Conservation (phyloP, 352 stramenopile genomes). For the Plasmopara halstedii region DNA sequence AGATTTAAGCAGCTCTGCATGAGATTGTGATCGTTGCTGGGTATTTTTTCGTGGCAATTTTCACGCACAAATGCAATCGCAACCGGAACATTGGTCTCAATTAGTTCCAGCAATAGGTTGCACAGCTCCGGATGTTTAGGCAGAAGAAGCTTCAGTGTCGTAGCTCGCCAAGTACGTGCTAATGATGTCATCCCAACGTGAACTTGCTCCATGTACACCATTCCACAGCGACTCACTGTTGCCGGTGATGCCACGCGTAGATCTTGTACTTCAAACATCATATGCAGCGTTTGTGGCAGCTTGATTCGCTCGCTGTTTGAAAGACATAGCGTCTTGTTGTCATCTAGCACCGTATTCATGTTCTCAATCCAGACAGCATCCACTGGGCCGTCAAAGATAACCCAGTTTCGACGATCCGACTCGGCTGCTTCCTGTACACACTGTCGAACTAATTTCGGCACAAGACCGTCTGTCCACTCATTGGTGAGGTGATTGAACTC, state of each 20-base stretch:
- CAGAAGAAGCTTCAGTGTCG: constrained; percentile 63
- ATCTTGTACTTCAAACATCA: constrained; percentile 92
- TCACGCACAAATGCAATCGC: constrained; percentile 85
- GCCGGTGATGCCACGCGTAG: constrained; percentile 82
- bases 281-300: constrained; percentile 78
- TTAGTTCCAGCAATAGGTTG: constrained; percentile 59
- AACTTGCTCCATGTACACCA: constrained; percentile 91
- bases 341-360: constrained; percentile 87
- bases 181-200: constrained; percentile 73
- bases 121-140: constrained; percentile 42
- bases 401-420: constrained; percentile 84
- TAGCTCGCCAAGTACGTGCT: constrained; percentile 67
- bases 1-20: constrained; percentile 87
- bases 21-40: constrained; percentile 83
- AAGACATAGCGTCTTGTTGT: constrained; percentile 84
- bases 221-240: constrained; percentile 85
- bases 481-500: constrained; percentile 93
- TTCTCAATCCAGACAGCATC: constrained; percentile 93
- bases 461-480: constrained; percentile 91
- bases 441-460: constrained; percentile 89
- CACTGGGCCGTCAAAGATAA: constrained; percentile 87
- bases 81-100: constrained; percentile 75
- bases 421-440: constrained; percentile 74
- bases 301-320: constrained; percentile 87
- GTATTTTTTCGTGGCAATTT: constrained; percentile 84